Conservation (phyloP, 164 flowering plant species). For the Aristolochia contorta region DNA sequence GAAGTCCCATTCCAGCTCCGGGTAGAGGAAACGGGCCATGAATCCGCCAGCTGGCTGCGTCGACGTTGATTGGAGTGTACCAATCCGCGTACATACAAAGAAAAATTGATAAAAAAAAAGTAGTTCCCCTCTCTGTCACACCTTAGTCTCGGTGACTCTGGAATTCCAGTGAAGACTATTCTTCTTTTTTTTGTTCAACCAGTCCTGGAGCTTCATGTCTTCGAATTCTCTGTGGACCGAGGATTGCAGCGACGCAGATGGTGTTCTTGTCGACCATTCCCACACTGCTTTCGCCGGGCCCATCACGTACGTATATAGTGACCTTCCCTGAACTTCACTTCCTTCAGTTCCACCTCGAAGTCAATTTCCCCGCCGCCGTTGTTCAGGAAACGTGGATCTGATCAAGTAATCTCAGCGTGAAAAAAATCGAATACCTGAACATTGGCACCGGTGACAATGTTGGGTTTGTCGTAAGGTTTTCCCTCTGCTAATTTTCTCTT, state of each 20-base stretch:
- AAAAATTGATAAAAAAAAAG: not conserved
- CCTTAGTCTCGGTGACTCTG: too few relatives aligned
- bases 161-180: too few relatives aligned
- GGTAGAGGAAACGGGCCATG: slow-evolving; percentile 35
- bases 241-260: slow-evolving; percentile 38
- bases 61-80: slow-evolving; percentile 43
- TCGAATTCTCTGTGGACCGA: slow-evolving; percentile 44
- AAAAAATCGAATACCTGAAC: slow-evolving; percentile 19
- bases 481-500: slow-evolving; percentile 30
- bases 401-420: too few relatives aligned
- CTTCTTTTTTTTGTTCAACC: too few relatives aligned
- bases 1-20: slow-evolving; percentile 39
- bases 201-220: slow-evolving; percentile 39
- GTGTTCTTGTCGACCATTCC: slow-evolving; percentile 44
- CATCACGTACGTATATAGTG: slow-evolving; percentile 40
- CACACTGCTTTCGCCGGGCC: slow-evolving; percentile 33
- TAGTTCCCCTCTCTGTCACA: too few relatives aligned
- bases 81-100: slow-evolving; percentile 17
- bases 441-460: slow-evolving; percentile 37
- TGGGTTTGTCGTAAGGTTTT: slow-evolving; percentile 32
- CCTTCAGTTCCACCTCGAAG: slow-evolving; percentile 39
- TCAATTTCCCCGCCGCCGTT: not conserved
- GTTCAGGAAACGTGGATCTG: too few relatives aligned
- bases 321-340: slow-evolving; percentile 33
- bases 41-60: slow-evolving; percentile 43